Percentiles rank a stretch among this genome's conserved stretches.
phyloP scores from a whole-genome alignment of 208 protist genomes.

The Crithidia acanthocephali region DNA sequence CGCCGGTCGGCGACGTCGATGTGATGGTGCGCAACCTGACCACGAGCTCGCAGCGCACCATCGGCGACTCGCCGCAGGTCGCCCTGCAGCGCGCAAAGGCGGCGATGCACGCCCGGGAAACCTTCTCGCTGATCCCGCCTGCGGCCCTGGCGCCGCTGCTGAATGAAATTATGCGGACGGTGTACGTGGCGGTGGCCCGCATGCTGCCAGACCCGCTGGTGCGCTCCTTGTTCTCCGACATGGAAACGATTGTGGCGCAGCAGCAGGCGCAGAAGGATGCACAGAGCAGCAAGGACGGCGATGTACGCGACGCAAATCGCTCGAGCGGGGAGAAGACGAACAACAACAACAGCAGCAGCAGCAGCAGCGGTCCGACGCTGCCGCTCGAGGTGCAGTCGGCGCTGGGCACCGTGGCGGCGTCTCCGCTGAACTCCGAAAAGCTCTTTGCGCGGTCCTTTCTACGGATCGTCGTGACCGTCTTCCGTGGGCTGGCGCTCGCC shows the following conservation, averaged over 20 bases:
- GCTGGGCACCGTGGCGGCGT: constrained; percentile 15
- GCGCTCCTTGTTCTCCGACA: constrained; percentile 75
- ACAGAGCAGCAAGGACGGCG: background rate
- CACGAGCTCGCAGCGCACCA: constrained; percentile 49
- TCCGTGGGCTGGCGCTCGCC: constrained; percentile 47
- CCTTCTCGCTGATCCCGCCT: constrained; percentile 57
- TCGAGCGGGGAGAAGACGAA: background rate
- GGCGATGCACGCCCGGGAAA: constrained; percentile 32
- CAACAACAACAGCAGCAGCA: background rate
- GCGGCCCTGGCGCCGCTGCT: constrained; percentile 74
- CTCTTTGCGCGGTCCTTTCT: constrained; percentile 79
- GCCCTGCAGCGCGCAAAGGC: constrained; percentile 41
- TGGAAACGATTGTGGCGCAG: constrained; percentile 25
- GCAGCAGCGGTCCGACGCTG: background rate
- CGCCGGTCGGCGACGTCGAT: constrained; percentile 62
- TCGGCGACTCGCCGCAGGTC: constrained; percentile 34
- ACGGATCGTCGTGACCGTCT: constrained; percentile 67
- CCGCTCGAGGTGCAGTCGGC: constrained; percentile 25
- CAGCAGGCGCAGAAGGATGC: constrained; percentile 24
- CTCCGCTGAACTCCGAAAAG: constrained; percentile 50
- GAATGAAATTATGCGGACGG: constrained; percentile 83
- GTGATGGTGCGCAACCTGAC: constrained; percentile 73
- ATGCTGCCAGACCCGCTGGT: constrained; percentile 68
- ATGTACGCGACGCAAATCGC: too few relatives aligned
- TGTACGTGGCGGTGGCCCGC: constrained; percentile 55